A percentile compares a stretch with the other conserved stretches of the same genome.
Evolutionary conservation across 2,329 filamentous ascomycete species (phyloP).

Genomic region (Monilinia vaccinii-corymbosi): DNA sequence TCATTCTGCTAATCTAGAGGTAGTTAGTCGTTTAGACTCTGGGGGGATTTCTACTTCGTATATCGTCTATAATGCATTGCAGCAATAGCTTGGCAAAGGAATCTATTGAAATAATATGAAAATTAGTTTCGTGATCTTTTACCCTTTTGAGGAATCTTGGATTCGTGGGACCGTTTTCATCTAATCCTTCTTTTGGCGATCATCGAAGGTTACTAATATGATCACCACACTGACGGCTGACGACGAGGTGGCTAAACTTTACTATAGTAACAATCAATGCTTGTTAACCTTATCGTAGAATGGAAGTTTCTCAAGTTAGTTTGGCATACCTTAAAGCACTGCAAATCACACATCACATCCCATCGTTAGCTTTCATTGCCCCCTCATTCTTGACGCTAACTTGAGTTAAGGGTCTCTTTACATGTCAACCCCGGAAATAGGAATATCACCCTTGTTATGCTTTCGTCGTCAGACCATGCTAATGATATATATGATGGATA

Average conservation of each 20-base stretch:
- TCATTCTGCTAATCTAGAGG: no score
- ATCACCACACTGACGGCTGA: background rate
- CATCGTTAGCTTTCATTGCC: background rate
- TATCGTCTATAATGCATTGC: no score
- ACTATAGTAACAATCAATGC: background rate
- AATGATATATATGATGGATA: no score
- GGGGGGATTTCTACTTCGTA: no score
- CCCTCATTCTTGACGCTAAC: background rate
- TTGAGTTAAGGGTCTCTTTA: background rate
- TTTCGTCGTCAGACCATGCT: background rate
- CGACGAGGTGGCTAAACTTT: background rate
- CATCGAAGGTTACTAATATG: no score
- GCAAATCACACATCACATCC: background rate
- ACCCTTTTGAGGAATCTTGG: background rate
- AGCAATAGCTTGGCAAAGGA: background rate
- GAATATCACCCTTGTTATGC: background rate
- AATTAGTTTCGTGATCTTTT: slow-evolving; percentile 4
- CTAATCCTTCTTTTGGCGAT: background rate
- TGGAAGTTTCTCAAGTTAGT: background rate
- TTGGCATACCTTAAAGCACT: background rate
- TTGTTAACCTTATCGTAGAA: background rate
- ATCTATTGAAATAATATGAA: background rate
- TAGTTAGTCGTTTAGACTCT: no score
- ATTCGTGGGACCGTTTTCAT: background rate
- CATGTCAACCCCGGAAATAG: background rate